A percentile compares a stretch with the other conserved stretches of the same genome.
Evolutionary conservation across 2,329 filamentous ascomycete genomes (phyloP).

Genomic region (Apiospora phragmitis): DNA sequence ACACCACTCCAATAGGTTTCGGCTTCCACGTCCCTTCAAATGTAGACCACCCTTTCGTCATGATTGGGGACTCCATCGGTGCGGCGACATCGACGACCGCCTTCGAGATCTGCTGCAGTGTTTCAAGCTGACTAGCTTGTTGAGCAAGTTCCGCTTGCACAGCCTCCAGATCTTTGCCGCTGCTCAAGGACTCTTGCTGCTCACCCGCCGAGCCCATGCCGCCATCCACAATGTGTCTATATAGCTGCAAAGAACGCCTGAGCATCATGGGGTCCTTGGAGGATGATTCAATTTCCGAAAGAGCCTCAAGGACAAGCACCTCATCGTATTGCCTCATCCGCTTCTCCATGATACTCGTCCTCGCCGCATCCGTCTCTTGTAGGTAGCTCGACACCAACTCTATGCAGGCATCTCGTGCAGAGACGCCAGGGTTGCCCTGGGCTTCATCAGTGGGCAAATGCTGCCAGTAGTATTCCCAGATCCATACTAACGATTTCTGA

Average conservation of each 20-base stretch:
- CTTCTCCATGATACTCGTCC: conserved; percentile 24
- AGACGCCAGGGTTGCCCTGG: conserved; percentile 9
- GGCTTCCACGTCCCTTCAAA: conserved; percentile 56
- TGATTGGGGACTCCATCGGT: conserved; percentile 18
- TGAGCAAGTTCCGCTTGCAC: not conserved
- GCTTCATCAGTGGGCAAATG: conserved; percentile 35
- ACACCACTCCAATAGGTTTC: conserved; percentile 57
- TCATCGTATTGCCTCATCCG: conserved; percentile 39
- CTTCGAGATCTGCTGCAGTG: conserved; percentile 13
- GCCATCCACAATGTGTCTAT: conserved; percentile 39
- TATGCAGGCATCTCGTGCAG: conserved; percentile 25
- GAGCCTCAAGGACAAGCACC: conserved; percentile 35
- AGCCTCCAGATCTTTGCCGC: not conserved
- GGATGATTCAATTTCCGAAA: conserved; percentile 40
- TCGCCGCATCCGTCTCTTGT: conserved; percentile 20
- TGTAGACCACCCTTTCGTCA: conserved; percentile 45
- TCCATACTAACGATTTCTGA: conserved; percentile 73
- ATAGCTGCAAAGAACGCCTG: conserved; percentile 45
- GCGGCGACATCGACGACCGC: conserved; percentile 6
- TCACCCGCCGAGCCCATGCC: not conserved
- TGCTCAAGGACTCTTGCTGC: conserved; percentile 1
- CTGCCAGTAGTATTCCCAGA: conserved; percentile 88
- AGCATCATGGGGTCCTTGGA: conserved; percentile 45
- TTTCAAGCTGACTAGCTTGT: conserved; percentile 24
- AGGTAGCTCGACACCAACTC: conserved; percentile 41